Evolutionary conservation across 768 basidiomycete genomes (phyloP), one percentile per base, ranked within the genome.

Genomic region (Pisolithus microcarpus): DNA sequence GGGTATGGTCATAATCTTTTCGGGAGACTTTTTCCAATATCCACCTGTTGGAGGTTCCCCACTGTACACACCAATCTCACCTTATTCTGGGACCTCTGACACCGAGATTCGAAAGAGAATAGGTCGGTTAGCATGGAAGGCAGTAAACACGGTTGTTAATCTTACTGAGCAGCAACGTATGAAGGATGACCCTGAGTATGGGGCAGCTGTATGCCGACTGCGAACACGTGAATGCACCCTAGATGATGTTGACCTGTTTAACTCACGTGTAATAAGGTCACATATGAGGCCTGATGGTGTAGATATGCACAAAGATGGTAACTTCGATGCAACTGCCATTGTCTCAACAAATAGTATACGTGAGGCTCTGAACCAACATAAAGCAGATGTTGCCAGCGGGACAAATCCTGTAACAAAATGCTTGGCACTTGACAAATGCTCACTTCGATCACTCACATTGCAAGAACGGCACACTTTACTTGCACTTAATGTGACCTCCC

Each of bases 1-100:
- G 1, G 69, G 69, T 0, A 46, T 69, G 1, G 53, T 49, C 1
- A 18, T 71, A 0, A 66, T 70, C 9, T 65, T 70, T 43, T 28
- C 67, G 1, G 70, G 70, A 11, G 70, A 70, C 49, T 65, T 69
- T 24, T 64, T 45, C 42, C 70, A 70, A 19, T 68, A 56, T 50
- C 65, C 65, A 1, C 70, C 70, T 16, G 62, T 69, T 0, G 45
- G 49, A 4, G 67, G 65, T 0, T 53, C 34, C 9, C 55, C 68
- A n/a, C 30, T 72, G 11, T 70, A 66, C 40, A 23, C 23, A 0
- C 60, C 67, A 4, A 64, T 68, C 1, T 10, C 40, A 4, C 28
- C 24, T 0, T 51, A 57, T 42, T 28, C 53, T 3, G 30, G 52
- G n/a, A n/a, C n/a, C n/a, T n/a, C n/a, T 31, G 2, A 42, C 1